Base-by-base conservation (phyloP, 2,329 filamentous ascomycete species). In the Calonectria pauciramosa region DNA sequence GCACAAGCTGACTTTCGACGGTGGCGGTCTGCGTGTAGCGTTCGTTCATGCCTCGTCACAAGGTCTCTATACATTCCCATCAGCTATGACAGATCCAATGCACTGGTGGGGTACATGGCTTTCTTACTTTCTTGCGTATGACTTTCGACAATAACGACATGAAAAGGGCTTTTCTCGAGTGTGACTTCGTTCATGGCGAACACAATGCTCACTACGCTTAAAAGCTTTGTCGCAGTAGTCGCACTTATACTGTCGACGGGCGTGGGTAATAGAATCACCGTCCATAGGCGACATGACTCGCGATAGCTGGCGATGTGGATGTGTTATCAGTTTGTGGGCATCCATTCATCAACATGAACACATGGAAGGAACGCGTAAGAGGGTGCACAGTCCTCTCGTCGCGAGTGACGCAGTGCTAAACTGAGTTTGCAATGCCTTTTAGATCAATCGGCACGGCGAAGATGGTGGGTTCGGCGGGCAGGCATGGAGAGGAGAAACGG, bases 121-220 rank as follows among this genome's bases (percentile, higher is more conserved):
- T 38, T 1, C 47, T 20, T 38, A 77, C 75, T 77, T 77, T n/a
- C 75, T 52, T 4, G 75, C 72, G 64, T 77, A 77, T 3, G 71
- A 47, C 52, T 77, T 77, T 20, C 47, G n/a, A 20, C 76, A 77
- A 34, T 75, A 77, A 5, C 74, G 74, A 65, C 76, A 77, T 5
- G 44, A 47, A 38, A 77, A 77, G 0, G 76, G 76, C 64, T 77
- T 77, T 13, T 77, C 76, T 23, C 65, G 71, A 4, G 76, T 77
- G 28, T 77, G 76, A 18, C 51, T 77, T 47, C 74, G 70, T 44
- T 76, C 76, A 69, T 77, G 76, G 51, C 76, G 76, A n/a, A 76
- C 59, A 52, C 76, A 76, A n/a, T 77, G 76, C 36, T 77, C 76
- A 26, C 76, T 77, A 16, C 76, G 76, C 59, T 77, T 77, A 47